Evolutionary conservation across 2,329 filamentous ascomycete species (phyloP).

Genomic region (Verticillium klebahnii): DNA sequence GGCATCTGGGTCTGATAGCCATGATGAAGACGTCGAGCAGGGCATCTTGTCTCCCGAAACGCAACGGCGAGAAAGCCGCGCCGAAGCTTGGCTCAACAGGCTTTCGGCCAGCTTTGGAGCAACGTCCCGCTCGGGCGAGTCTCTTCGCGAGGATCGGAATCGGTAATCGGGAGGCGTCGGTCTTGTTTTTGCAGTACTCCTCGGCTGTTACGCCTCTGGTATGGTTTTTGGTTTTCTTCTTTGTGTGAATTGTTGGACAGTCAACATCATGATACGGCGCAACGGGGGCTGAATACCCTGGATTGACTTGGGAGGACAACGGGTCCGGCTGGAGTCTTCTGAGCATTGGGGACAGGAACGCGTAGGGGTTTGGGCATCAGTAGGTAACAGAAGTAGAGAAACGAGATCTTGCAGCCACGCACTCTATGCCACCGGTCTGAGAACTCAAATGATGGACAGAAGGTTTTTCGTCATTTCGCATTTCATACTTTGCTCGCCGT

Average conservation of each 20-base stretch:
- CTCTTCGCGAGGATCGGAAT: conserved; percentile 8
- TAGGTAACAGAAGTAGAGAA: background rate
- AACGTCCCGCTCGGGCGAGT: conserved; percentile 6
- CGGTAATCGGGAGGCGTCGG: conserved; percentile 2
- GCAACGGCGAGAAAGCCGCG: conserved; percentile 14
- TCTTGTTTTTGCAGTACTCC: background rate
- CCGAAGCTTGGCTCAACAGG: conserved; percentile 32
- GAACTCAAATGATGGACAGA: too few relatives aligned
- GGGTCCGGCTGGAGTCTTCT: background rate
- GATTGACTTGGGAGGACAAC: background rate
- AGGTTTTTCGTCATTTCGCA: too few relatives aligned
- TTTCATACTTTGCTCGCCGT: too few relatives aligned
- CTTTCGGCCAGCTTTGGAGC: conserved; percentile 24
- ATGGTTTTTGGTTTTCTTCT: background rate
- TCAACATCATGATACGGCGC: background rate
- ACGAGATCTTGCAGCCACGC: background rate
- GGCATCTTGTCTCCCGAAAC: conserved; percentile 26
- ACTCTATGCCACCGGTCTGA: background rate
- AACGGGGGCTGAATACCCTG: background rate
- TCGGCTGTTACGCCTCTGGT: background rate
- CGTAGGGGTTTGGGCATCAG: background rate
- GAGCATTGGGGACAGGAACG: background rate
- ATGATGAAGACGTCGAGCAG: conserved; percentile 38
- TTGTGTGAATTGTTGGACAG: background rate
- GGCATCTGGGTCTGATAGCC: conserved; percentile 12